Conservation (phyloP, 306 rosid genomes). For the Urtica urens region DNA sequence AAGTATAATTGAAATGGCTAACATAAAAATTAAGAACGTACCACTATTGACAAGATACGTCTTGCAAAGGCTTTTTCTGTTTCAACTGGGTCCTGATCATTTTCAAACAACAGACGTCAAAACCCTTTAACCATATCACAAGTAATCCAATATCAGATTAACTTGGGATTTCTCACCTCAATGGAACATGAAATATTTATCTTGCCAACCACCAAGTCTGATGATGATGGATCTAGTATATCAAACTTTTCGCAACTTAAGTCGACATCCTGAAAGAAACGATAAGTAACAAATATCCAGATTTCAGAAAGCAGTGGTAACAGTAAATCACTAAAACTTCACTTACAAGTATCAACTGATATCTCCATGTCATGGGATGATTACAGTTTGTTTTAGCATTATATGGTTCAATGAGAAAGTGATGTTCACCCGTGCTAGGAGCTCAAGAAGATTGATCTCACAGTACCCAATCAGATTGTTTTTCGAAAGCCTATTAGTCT, state of each 20-base stretch:
- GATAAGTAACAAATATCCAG: slow-evolving; percentile 4
- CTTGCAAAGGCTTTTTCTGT: slow-evolving; percentile 75
- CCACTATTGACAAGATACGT: slow-evolving; percentile 89
- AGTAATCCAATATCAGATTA: slow-evolving; percentile 10
- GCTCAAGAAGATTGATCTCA: slow-evolving; percentile 83
- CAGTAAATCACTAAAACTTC: neutral
- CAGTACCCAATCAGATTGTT: slow-evolving; percentile 80
- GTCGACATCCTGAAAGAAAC: slow-evolving; percentile 49
- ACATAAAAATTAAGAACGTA: slow-evolving; percentile 29
- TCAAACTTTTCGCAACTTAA: slow-evolving; percentile 37
- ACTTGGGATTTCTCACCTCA: slow-evolving; percentile 45
- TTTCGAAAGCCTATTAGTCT: slow-evolving; percentile 77
- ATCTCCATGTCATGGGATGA: no score
- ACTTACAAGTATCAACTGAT: no score
- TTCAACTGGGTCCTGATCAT: slow-evolving; percentile 76
- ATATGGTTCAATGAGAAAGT: slow-evolving; percentile 2
- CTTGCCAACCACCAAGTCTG: slow-evolving; percentile 54
- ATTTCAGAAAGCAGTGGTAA: slow-evolving; percentile 3
- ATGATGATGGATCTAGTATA: slow-evolving; percentile 67
- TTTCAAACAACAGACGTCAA: slow-evolving; percentile 20
- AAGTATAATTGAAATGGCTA: neutral
- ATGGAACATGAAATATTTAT: slow-evolving; percentile 64
- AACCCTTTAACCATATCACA: slow-evolving; percentile 8
- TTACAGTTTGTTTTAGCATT: neutral
- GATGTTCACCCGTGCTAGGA: slow-evolving; percentile 54